phyloP scores from a whole-genome alignment of 2,329 filamentous ascomycete species.

The Fusarium foetens region DNA sequence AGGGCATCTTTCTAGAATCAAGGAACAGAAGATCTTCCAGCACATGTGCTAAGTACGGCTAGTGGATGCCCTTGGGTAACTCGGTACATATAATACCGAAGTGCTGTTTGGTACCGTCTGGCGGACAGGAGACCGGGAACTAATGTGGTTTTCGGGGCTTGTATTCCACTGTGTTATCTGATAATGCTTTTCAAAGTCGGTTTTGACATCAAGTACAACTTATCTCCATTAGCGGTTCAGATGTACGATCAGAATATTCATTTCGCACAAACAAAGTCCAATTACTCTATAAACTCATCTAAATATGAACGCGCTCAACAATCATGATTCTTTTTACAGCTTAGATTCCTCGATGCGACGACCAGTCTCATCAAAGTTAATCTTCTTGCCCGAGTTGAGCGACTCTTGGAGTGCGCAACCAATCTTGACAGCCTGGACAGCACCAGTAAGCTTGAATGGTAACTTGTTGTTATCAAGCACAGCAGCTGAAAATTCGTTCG shows the following conservation, averaged over 20 bases:
- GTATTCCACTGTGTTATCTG: too few relatives aligned
- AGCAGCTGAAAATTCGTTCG: constrained; percentile 70
- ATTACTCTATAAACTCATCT: constrained; percentile 17
- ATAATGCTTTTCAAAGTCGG: not conserved
- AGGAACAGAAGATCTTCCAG: not conserved
- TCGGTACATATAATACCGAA: not conserved
- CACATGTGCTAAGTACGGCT: not conserved
- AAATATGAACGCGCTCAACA: not conserved
- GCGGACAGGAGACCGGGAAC: not conserved
- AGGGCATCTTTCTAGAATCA: not conserved
- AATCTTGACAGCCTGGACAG: constrained; percentile 70
- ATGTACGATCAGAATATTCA: too few relatives aligned
- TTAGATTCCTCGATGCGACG: constrained; percentile 39
- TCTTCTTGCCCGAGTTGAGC: constrained; percentile 65
- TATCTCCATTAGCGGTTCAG: too few relatives aligned
- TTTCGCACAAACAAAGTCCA: not conserved
- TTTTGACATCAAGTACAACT: not conserved
- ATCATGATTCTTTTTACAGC: constrained; percentile 19
- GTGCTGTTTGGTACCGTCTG: not conserved
- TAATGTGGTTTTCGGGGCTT: not conserved
- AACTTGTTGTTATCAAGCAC: constrained; percentile 66
- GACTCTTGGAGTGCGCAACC: constrained; percentile 69
- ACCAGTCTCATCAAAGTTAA: constrained; percentile 65
- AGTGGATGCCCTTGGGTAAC: not conserved
- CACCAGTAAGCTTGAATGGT: constrained; percentile 67